Percentiles rank a stretch among this genome's conserved stretches.
These are phyloP conservation scores for Penicillium crystallinum DNA, from an alignment of 495 filamentous ascomycete genomes.

Conservation along the genomic window DNA sequence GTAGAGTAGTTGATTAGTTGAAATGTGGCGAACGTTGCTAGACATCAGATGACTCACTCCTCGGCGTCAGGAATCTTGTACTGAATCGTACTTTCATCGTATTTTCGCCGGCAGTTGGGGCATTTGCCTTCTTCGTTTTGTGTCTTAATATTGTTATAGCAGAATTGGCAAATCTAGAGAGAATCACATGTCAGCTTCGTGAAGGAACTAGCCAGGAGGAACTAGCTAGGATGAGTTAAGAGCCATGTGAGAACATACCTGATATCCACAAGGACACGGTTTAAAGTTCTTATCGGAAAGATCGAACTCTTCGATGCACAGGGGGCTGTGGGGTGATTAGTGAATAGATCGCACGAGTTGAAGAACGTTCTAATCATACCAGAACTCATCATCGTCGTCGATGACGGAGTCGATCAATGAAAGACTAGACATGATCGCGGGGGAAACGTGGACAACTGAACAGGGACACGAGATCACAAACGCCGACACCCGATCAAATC, in stretches of 20 bases:
- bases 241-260: conserved; percentile 52
- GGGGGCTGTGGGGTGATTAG: conserved; percentile 55
- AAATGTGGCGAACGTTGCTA: not conserved
- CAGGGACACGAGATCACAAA: conserved; percentile 23
- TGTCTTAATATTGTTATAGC: conserved; percentile 93
- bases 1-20: conserved; percentile 6
- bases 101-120: conserved; percentile 89
- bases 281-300: conserved; percentile 95
- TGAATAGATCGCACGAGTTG: not conserved
- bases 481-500: conserved; percentile 26
- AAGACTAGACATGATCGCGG: conserved; percentile 51
- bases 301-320: conserved; percentile 99
- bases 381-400: conserved; percentile 92
- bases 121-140: conserved; percentile 92
- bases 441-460: conserved; percentile 20
- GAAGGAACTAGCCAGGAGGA: not conserved
- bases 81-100: conserved; percentile 94
- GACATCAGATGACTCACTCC: conserved; percentile 58
- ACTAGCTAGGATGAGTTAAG: not conserved
- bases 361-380: conserved; percentile 49
- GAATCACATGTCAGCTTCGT: not conserved
- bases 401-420: conserved; percentile 91
- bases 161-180: conserved; percentile 93
- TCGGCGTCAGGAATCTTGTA: conserved; percentile 91
- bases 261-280: conserved; percentile 96